Conservation (phyloP, 2,329 filamentous ascomycete species). For the Xylariales sp. region DNA sequence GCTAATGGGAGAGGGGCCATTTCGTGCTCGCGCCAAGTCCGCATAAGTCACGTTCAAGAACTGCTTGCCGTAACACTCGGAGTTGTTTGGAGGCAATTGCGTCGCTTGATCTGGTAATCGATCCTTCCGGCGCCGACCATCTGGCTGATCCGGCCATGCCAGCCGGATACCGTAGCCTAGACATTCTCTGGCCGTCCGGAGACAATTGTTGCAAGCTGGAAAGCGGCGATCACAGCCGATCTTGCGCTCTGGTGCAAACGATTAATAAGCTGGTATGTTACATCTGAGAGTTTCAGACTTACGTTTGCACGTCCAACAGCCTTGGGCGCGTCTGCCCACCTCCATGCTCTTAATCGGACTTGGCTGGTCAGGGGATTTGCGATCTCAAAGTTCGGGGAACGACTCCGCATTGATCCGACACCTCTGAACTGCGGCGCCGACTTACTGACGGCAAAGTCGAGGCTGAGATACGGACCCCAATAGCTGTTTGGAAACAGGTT, state of each 20-base stretch:
- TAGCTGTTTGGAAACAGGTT: no score
- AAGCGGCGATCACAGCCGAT: slow-evolving; percentile 41
- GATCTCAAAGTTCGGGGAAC: no score
- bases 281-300: no score
- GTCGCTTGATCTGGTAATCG: slow-evolving; percentile 27
- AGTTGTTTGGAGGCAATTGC: slow-evolving; percentile 21
- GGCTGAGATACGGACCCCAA: no score
- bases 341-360: no score
- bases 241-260: slow-evolving; percentile 36
- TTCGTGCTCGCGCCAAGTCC: slow-evolving; percentile 29
- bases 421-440: no score
- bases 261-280: no score
- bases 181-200: slow-evolving; percentile 35
- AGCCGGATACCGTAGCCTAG: slow-evolving; percentile 41
- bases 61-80: slow-evolving; percentile 28
- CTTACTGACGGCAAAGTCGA: no score
- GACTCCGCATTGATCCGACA: no score
- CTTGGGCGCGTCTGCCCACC: slow-evolving; percentile 28
- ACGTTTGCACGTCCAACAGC: slow-evolving; percentile 42
- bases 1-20: slow-evolving; percentile 22
- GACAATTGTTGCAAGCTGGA: slow-evolving; percentile 40
- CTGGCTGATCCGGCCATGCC: slow-evolving; percentile 42
- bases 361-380: no score
- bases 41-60: slow-evolving; percentile 36
- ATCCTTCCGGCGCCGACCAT: slow-evolving; percentile 33